These are phyloP conservation scores for Saccharomycopsis oosterbeekiorum DNA, from an alignment of 805 yeast species.

Conservation along the genomic window DNA sequence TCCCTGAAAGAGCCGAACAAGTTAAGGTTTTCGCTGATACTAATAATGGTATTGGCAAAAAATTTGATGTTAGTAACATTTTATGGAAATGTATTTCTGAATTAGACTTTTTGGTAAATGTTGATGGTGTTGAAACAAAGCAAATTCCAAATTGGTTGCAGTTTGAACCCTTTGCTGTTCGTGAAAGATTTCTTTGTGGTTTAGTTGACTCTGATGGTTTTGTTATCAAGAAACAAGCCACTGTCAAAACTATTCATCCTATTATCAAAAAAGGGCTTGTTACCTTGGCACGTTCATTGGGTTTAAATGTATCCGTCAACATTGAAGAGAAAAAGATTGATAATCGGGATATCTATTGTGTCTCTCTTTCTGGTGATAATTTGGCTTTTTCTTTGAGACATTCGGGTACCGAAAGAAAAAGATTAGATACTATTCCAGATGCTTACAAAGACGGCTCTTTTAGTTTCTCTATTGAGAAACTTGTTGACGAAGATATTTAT, in stretches of 20 bases:
- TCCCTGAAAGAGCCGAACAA: too few relatives aligned
- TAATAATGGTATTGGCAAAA: neutral
- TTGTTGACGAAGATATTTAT: too few relatives aligned
- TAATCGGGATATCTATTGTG: slow-evolving; percentile 19
- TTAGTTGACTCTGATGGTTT: slow-evolving; percentile 33
- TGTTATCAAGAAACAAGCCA: slow-evolving; percentile 21
- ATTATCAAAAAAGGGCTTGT: slow-evolving; percentile 30
- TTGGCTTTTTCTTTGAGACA: too few relatives aligned
- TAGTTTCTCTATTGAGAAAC: too few relatives aligned
- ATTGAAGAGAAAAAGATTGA: slow-evolving; percentile 23
- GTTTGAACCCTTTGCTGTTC: slow-evolving; percentile 30
- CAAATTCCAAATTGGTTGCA: slow-evolving; percentile 29
- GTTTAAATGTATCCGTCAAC: slow-evolving; percentile 29
- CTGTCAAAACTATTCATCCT: slow-evolving; percentile 26
- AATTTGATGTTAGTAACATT: slow-evolving; percentile 20
- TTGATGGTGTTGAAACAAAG: slow-evolving; percentile 21
- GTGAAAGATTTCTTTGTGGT: slow-evolving; percentile 38
- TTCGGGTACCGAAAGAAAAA: too few relatives aligned
- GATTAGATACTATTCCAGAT: too few relatives aligned
- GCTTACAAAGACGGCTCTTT: too few relatives aligned
- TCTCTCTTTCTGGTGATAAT: slow-evolving; percentile 21
- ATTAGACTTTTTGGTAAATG: slow-evolving; percentile 19
- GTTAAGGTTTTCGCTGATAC: too few relatives aligned
- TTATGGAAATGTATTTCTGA: slow-evolving; percentile 25
- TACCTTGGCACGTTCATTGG: slow-evolving; percentile 34